Evolutionary conservation across 345 rosid genomes (phyloP), one percentile per base, ranked within the genome.

Genomic region (Psidium guajava): DNA sequence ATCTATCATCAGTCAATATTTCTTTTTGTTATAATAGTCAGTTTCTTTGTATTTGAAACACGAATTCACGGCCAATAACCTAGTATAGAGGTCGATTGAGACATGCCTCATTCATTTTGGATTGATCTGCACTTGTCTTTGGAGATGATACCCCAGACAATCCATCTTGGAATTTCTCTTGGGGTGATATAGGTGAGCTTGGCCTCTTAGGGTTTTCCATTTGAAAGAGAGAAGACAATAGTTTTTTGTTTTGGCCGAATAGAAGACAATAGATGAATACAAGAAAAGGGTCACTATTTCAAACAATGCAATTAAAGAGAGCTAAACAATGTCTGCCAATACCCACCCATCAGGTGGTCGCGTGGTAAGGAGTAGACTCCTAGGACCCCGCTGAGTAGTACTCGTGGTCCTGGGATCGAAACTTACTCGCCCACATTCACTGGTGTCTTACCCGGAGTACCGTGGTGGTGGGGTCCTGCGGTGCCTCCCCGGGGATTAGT

Each of bases 291-390:
- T 15, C 55, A 53, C 16, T 53, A 53, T 16, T 53, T 53, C 20
- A 16, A 53, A 53, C 6, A 15, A 53, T 6, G 21, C 8, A 16
- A 21, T 53, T 53, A 53, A 53, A 53, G 16, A 53, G 55, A 44
- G 47, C 47, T 6, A 44, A 44, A 44, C 47, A 44, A 44, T 44
- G 47, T 61, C 14, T 28, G 42, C 74, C 74, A 14, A 61, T 28
- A 36, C 40, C 4, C 4, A 2, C 2, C 40, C 40, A 2, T 4
- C n/a, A n/a, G n/a, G n/a, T n/a, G n/a, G n/a, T n/a, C n/a, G n/a
- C n/a, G n/a, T n/a, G n/a, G n/a, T n/a, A n/a, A n/a, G n/a, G n/a
- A n/a, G n/a, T n/a, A n/a, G n/a, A n/a, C n/a, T n/a, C n/a, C n/a
- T n/a, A n/a, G n/a, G n/a, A n/a, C n/a, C n/a, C n/a, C n/a, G n/a